These are phyloP conservation scores for Kodamaea nitidulidarum DNA, from an alignment of 805 yeast genomes.

Conservation along the genomic window DNA sequence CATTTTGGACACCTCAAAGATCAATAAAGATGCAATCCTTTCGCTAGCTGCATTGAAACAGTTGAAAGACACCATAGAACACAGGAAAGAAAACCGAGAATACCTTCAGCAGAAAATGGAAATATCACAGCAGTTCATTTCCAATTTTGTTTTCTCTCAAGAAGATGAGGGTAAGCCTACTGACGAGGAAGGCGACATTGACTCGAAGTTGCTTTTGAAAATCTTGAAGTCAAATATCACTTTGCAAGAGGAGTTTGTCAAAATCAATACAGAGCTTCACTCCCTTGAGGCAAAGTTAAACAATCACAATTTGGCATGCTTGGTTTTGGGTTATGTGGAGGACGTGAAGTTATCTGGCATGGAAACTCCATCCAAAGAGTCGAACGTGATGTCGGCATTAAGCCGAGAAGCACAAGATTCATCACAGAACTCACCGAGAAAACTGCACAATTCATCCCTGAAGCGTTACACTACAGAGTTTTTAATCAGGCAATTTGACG, in stretches of 20 bases:
- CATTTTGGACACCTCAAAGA: constrained; percentile 36
- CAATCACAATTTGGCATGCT: constrained; percentile 42
- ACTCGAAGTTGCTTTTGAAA: constrained; percentile 25
- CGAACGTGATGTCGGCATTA: constrained; percentile 1
- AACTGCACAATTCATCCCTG: constrained; percentile 1
- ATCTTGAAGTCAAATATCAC: constrained; percentile 29
- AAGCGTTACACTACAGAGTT: constrained; percentile 4
- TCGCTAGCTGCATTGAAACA: constrained; percentile 25
- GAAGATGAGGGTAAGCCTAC: constrained; percentile 55
- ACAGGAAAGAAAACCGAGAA: constrained; percentile 26
- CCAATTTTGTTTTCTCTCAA: constrained; percentile 20
- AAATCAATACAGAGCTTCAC: constrained; percentile 26
- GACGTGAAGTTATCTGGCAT: constrained; percentile 28
- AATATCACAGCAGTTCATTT: constrained; percentile 32
- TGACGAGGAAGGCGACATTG: constrained; percentile 18
- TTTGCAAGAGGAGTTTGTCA: constrained; percentile 28
- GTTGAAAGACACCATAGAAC: constrained; percentile 27
- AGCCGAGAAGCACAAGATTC: constrained; percentile 2
- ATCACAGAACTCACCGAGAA: constrained; percentile 11
- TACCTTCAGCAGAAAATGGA: constrained; percentile 29
- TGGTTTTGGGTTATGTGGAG: constrained; percentile 46
- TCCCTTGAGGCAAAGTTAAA: constrained; percentile 24
- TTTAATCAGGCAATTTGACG: constrained; percentile 32
- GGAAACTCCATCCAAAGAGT: not conserved
- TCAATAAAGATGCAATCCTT: constrained; percentile 31